Evolutionary conservation across 1,139 yeast genomes (phyloP).

Genomic region (Meyerozyma sp.): DNA sequence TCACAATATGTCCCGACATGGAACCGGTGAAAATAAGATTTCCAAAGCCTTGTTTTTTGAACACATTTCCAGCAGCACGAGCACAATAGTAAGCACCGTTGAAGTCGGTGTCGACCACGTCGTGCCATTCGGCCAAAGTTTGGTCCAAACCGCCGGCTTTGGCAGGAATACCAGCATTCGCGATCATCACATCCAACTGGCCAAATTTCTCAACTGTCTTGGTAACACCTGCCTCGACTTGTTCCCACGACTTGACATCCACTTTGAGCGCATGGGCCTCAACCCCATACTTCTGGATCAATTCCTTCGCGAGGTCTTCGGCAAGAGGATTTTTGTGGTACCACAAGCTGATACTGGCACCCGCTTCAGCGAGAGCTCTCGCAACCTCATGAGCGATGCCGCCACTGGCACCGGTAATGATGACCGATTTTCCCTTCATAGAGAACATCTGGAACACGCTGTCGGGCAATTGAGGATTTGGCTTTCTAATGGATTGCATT

Average conservation of each 20-base stretch:
- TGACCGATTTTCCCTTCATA: slow-evolving; percentile 78
- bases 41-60: slow-evolving; percentile 3
- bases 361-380: slow-evolving; percentile 83
- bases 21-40: slow-evolving; percentile 5
- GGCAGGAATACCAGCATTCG: slow-evolving; percentile 6
- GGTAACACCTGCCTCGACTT: slow-evolving; percentile 2
- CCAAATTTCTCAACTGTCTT: slow-evolving; percentile 4
- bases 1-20: slow-evolving; percentile 6
- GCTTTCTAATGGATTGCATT: not conserved
- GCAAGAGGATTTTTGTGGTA: slow-evolving; percentile 24
- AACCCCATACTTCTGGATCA: slow-evolving; percentile 40
- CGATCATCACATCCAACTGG: slow-evolving; percentile 5
- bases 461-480: slow-evolving; percentile 14
- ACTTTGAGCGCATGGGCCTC: slow-evolving; percentile 4
- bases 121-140: slow-evolving; percentile 2
- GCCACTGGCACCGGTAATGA: slow-evolving; percentile 82
- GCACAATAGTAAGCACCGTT: slow-evolving; percentile 6
- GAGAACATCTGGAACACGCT: slow-evolving; percentile 50
- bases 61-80: slow-evolving; percentile 4
- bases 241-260: slow-evolving; percentile 3
- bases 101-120: slow-evolving; percentile 4
- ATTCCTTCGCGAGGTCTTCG: slow-evolving; percentile 47
- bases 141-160: slow-evolving; percentile 3
- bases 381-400: slow-evolving; percentile 88
- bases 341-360: slow-evolving; percentile 88